Conservation (phyloP, 2,329 filamentous ascomycete species). For the Pyricularia grisea region DNA sequence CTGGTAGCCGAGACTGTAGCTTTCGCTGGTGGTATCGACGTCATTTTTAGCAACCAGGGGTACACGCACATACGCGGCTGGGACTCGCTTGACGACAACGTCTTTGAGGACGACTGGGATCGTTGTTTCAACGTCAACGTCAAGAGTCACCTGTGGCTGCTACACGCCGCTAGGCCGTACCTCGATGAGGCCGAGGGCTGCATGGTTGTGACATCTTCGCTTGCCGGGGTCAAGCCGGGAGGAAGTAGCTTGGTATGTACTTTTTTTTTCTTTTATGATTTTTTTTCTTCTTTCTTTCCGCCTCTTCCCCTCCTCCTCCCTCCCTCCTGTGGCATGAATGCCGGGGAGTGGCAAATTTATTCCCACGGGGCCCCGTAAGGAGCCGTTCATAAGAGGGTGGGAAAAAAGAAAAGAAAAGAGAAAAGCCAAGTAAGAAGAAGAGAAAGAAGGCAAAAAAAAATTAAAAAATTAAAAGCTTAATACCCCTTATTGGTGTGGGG, state of each 20-base stretch:
- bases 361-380: not conserved
- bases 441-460: no score
- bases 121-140: constrained; percentile 51
- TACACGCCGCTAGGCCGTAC: constrained; percentile 42
- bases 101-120: constrained; percentile 51
- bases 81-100: constrained; percentile 38
- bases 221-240: constrained; percentile 54
- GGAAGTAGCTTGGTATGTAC: constrained; percentile 45
- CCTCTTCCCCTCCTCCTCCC: not conserved
- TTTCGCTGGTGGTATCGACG: constrained; percentile 56
- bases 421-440: no score
- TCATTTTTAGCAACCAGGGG: constrained; percentile 66
- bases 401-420: not conserved
- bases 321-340: not conserved
- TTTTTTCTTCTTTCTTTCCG: not conserved
- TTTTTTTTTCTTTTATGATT: not conserved
- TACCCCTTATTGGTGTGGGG: not conserved
- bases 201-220: constrained; percentile 55
- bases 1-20: constrained; percentile 50
- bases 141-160: constrained; percentile 50
- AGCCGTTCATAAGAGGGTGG: not conserved
- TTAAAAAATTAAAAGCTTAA: not conserved
- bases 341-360: not conserved
- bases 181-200: constrained; percentile 47
- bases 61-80: constrained; percentile 40